Evolutionary conservation across 2,329 filamentous ascomycete genomes (phyloP), one percentile per base, ranked within the genome.

Genomic region (Monosporascus sp.): DNA sequence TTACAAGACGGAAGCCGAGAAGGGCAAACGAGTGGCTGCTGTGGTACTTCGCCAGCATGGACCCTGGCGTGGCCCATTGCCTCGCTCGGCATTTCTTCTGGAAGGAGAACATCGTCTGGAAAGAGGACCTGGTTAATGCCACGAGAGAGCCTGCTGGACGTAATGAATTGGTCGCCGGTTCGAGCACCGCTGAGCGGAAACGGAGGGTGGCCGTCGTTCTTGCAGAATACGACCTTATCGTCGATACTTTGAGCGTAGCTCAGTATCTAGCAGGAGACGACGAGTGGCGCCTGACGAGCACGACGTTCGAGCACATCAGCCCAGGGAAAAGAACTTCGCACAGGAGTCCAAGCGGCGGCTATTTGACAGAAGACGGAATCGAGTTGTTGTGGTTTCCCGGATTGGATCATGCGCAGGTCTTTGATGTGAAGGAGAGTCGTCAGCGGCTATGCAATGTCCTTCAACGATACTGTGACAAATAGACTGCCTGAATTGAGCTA

Each of bases 51-150:
- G 87, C 83, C 6, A 82, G 78, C 45, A 85, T 78, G 51, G 87
- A 90, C 59, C 81, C 83, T 27, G 83, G 83, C 2, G 82, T 88
- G 2, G 80, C 86, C 9, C 78, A 86, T 52, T 83, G 81, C 9
- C 72, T 90, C 1, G 80, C 78, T 0, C 73, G 86, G 3, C 78
- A 85, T 60, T 89, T 90, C 70, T 88, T 88, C 69, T 90, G 87
- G 87, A 76, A 76, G 25, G 78, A 89, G 59, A 88, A 86, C 57
- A 81, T 87, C 39, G 70, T 88, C 7, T 90, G 87, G 86, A 83
- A 81, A 59, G 82, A 88, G 48, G 83, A 88, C 56, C 66, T 89
- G 46, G 57, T 77, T 51, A 62, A 66, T 48, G 55, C 58, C 35
- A 43, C 48, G 20, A 52, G 50, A 49, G 41, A 52, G 9, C 48